phyloP scores from a whole-genome alignment of 23 red algal genomes.

The Chondrus crispus region DNA sequence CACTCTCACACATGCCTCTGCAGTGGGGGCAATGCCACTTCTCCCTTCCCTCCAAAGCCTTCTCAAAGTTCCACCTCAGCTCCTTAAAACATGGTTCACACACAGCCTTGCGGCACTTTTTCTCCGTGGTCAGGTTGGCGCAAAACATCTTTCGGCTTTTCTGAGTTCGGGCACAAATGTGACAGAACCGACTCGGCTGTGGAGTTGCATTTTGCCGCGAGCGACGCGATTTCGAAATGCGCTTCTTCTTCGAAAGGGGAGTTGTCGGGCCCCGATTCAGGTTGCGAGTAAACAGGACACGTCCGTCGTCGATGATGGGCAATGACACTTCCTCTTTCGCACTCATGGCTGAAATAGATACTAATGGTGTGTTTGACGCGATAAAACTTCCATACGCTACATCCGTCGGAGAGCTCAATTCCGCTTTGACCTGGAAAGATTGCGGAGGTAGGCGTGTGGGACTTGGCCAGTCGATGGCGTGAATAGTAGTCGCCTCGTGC shows the following conservation, averaged over 20 bases:
- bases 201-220: neutral
- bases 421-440: too few relatives aligned
- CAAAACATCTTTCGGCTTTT: conserved; percentile 44
- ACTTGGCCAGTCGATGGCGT: too few relatives aligned
- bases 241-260: too few relatives aligned
- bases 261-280: neutral
- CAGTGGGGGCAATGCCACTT: conserved; percentile 55
- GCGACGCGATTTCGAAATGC: neutral
- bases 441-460: too few relatives aligned
- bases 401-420: too few relatives aligned
- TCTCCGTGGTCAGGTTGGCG: conserved; percentile 27
- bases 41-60: neutral
- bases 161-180: conserved; percentile 49
- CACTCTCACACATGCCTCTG: conserved; percentile 19
- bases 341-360: too few relatives aligned
- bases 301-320: too few relatives aligned
- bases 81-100: conserved; percentile 40
- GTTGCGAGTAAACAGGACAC: too few relatives aligned
- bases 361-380: too few relatives aligned
- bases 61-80: conserved; percentile 42
- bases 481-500: too few relatives aligned
- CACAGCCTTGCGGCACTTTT: conserved; percentile 41
- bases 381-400: too few relatives aligned
- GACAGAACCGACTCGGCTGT: conserved; percentile 41
- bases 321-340: too few relatives aligned